Evolutionary conservation across 2,329 filamentous ascomycete species (phyloP), one percentile per base, ranked within the genome.

Genomic region (Fusarium denticulatum): DNA sequence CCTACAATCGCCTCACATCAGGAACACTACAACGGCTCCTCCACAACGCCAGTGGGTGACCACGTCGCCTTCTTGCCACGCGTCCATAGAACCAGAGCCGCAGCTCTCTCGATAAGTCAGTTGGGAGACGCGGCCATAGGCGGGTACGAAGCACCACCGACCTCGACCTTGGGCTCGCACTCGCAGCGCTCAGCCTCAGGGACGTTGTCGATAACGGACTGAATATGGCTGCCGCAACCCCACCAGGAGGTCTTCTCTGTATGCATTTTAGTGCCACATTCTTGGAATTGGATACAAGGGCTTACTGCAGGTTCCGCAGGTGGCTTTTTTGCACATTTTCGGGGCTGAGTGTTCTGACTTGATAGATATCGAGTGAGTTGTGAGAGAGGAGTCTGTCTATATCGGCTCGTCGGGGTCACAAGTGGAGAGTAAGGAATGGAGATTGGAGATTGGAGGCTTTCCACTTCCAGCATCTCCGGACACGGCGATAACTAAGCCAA

Each of bases 311-410:
- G 84, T 88, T 70, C 83, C 82, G 82, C 91, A 93, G 67, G 83
- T 87, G 30, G 89, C 87, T 81, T 89, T 89, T 82, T 86, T 91
- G 81, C 91, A 93, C 91, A 93, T 93, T 40, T 24, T 80, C 34
- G 45, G 8, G 12, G 30, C 26, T 28, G 26, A 16, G 28, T 49
- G 18, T 36, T 37, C 40, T 20, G 20, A n/a, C 15, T 39, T n/a
- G 49, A 36, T 43, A 13, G 26, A 40, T 24, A n/a, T 30, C 34
- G 20, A 64, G 43, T 46, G 26, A 22, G 39, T 64, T 52, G 45
- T 20, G 28, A 16, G 42, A 34, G 30, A 47, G 10, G 67, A 55
- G 53, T 57, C 26, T 30, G 58, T 60, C 30, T 30, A 56, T 70
- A 47, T 52, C 52, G 42, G 58, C 14, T 47, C 20, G 34, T 59